phyloP scores from a whole-genome alignment of 208 protist genomes.

The Balamuthia mandrillaris region DNA sequence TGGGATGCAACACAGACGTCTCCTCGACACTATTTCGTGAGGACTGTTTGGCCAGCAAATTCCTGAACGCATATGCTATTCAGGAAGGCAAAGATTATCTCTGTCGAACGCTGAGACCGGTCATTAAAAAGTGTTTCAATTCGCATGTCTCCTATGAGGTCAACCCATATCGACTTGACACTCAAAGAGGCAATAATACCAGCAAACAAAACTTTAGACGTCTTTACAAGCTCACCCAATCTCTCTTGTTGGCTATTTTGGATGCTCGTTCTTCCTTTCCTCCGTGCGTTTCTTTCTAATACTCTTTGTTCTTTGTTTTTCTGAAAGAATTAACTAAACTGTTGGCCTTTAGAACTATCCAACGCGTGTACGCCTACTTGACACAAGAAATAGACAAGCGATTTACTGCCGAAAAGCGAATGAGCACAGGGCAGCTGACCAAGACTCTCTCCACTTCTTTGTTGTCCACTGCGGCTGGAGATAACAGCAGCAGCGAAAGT shows the following conservation, averaged over 20 bases:
- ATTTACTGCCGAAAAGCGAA: too few species aligned
- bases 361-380: too few species aligned
- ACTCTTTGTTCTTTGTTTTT: neutral
- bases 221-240: neutral
- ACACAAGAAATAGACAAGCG: too few species aligned
- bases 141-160: conserved; percentile 23
- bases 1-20: too few species aligned
- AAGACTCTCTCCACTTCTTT: too few species aligned
- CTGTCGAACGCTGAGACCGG: neutral
- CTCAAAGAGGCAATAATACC: neutral
- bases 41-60: conserved; percentile 26
- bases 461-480: too few species aligned
- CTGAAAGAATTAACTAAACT: too few species aligned
- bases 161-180: neutral
- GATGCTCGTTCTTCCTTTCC: neutral
- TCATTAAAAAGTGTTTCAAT: conserved; percentile 8
- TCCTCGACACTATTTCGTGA: conserved; percentile 26
- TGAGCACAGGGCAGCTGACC: too few species aligned
- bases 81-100: conserved; percentile 8
- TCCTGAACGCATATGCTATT: conserved; percentile 5
- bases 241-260: neutral
- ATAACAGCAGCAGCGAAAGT: too few species aligned
- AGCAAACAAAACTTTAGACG: too few species aligned
- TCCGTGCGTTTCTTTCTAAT: neutral
- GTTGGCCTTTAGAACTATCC: too few species aligned